Percentiles rank a stretch among this genome's conserved stretches.
These are phyloP conservation scores for Stagonosporopsis rhizophila DNA, from an alignment of 2,329 filamentous ascomycete genomes.

Conservation along the genomic window DNA sequence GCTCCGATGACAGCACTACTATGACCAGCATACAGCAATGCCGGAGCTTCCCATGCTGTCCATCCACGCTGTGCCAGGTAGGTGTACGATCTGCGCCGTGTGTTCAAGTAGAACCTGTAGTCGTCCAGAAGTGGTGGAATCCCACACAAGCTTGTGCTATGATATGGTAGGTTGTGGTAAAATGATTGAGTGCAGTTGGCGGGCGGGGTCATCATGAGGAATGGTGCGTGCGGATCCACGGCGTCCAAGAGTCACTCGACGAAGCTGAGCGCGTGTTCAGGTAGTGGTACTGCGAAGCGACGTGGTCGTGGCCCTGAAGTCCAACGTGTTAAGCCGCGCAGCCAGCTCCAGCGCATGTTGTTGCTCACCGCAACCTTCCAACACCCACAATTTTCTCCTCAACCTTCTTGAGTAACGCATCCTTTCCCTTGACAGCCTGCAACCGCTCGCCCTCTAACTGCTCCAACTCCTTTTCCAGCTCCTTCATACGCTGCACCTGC, in stretches of 20 bases:
- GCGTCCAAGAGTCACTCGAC: neutral
- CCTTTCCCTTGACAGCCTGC: constrained; percentile 52
- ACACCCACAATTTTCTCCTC: constrained; percentile 55
- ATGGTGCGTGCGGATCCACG: neutral
- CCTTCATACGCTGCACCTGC: constrained; percentile 68
- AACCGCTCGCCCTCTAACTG: constrained; percentile 52
- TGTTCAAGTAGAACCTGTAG: too few relatives aligned
- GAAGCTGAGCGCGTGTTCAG: neutral
- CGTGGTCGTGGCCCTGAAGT: neutral
- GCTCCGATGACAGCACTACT: too few relatives aligned
- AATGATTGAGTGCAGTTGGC: too few relatives aligned
- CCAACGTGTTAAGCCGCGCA: neutral
- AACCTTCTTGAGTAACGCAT: constrained; percentile 53
- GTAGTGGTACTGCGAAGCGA: neutral
- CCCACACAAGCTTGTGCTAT: too few relatives aligned
- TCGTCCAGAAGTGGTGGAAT: too few relatives aligned
- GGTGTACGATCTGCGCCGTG: too few relatives aligned
- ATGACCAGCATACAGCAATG: too few relatives aligned
- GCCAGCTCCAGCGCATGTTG: neutral
- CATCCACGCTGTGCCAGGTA: too few relatives aligned
- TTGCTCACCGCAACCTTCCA: constrained; percentile 26
- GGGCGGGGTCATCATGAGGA: too few relatives aligned
- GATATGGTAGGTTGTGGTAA: too few relatives aligned
- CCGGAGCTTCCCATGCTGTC: too few relatives aligned
- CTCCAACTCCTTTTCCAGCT: constrained; percentile 53